These are phyloP conservation scores for Penicillium oxalicum DNA, from an alignment of 2,329 filamentous ascomycete species.

Conservation along the genomic window DNA sequence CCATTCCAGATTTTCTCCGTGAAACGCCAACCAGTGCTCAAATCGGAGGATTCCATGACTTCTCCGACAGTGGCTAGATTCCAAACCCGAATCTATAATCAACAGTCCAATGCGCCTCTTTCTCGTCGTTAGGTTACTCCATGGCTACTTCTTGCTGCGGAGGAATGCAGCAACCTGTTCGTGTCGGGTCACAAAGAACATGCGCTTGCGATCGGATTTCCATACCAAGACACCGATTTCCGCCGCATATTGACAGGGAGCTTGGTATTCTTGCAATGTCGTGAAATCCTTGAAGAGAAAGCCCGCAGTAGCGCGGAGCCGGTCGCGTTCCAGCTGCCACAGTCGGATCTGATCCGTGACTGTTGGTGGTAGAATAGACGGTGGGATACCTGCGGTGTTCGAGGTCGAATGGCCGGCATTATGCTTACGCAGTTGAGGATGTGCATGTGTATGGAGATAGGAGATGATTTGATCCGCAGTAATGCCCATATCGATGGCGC, in stretches of 20 bases:
- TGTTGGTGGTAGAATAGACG: slow-evolving; percentile 79
- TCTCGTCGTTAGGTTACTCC: background rate
- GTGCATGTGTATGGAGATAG: slow-evolving; percentile 86
- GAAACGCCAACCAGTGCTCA: slow-evolving; percentile 9
- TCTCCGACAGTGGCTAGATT: no score
- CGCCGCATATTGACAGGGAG: slow-evolving; percentile 60
- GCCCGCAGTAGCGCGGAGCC: slow-evolving; percentile 76
- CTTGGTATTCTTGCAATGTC: slow-evolving; percentile 57
- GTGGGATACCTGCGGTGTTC: slow-evolving; percentile 34
- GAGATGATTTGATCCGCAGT: slow-evolving; percentile 92
- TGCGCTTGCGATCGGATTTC: slow-evolving; percentile 70
- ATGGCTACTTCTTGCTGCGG: slow-evolving; percentile 49
- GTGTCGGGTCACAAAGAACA: slow-evolving; percentile 88
- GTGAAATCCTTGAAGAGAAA: slow-evolving; percentile 89
- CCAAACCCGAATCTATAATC: no score
- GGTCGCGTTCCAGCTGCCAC: slow-evolving; percentile 95
- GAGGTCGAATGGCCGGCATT: slow-evolving; percentile 33
- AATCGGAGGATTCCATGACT: background rate
- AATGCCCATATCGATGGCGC: slow-evolving; percentile 84
- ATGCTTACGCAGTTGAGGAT: slow-evolving; percentile 81
- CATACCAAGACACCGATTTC: slow-evolving; percentile 86
- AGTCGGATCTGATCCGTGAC: slow-evolving; percentile 96
- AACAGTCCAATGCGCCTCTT: no score
- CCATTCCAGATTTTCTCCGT: background rate
- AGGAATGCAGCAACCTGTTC: slow-evolving; percentile 83